Conservation (phyloP, 2,329 filamentous ascomycete genomes). For the Claviceps pazoutovae region DNA sequence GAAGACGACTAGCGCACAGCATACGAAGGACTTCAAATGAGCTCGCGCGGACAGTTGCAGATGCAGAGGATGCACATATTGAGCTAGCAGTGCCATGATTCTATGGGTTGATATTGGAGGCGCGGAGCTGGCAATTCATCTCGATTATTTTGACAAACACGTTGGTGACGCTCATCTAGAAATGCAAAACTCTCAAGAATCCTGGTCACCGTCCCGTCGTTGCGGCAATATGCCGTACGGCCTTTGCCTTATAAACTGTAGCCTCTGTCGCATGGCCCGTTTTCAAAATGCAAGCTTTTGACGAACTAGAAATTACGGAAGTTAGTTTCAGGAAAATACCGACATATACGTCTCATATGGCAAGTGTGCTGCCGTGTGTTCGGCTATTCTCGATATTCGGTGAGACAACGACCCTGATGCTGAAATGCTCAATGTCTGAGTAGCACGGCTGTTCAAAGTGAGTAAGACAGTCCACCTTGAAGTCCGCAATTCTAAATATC, state of each 20-base stretch:
- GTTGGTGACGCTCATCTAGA: neutral
- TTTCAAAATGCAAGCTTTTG: too few species aligned
- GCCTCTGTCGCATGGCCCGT: too few species aligned
- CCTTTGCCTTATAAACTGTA: neutral
- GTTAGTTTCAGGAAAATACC: neutral
- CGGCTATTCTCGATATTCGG: neutral
- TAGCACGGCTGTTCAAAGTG: neutral
- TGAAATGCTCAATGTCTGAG: neutral
- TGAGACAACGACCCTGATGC: neutral
- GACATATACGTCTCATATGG: neutral
- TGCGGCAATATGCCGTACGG: neutral
- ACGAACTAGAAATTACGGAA: too few species aligned
- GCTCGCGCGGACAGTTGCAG: neutral
- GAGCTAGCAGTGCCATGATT: neutral
- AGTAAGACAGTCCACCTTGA: neutral
- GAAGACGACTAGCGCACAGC: too few species aligned
- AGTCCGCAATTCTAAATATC: neutral
- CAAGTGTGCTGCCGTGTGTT: neutral
- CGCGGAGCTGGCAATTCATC: too few species aligned
- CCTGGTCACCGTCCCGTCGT: neutral
- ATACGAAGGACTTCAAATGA: neutral
- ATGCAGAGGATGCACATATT: neutral
- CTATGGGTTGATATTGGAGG: neutral
- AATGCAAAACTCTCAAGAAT: neutral
- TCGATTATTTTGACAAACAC: too few species aligned